These are phyloP conservation scores for Pestalotiopsis fici DNA, from an alignment of 2,329 filamentous ascomycete species.

Conservation along the genomic window DNA sequence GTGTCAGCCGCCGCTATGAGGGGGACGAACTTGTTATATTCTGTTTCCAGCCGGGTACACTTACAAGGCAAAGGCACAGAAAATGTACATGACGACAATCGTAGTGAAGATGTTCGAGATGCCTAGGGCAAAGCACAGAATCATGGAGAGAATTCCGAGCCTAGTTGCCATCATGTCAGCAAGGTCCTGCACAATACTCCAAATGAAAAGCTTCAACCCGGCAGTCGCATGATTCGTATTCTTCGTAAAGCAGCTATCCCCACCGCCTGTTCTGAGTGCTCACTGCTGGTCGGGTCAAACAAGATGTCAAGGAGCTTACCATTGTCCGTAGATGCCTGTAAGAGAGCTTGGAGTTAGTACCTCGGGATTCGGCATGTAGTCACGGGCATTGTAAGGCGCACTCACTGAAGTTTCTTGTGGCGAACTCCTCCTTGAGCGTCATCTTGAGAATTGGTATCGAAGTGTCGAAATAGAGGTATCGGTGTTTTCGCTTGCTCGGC, in stretches of 20 bases:
- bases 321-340: conserved; percentile 76
- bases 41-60: conserved; percentile 20
- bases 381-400: conserved; percentile 16
- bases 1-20: neutral
- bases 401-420: conserved; percentile 74
- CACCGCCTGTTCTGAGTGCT: neutral
- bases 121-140: conserved; percentile 69
- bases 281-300: neutral
- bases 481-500: conserved; percentile 1
- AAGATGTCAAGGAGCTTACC: conserved; percentile 50
- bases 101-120: conserved; percentile 67
- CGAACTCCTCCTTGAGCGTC: conserved; percentile 73
- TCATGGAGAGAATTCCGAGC: conserved; percentile 71
- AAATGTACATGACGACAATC: conserved; percentile 41
- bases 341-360: conserved; percentile 32
- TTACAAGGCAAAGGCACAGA: conserved; percentile 52
- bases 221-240: neutral
- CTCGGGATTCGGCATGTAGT: neutral
- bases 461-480: neutral
- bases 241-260: neutral
- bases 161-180: conserved; percentile 37
- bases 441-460: conserved; percentile 47
- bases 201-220: neutral
- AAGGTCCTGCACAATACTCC: neutral
- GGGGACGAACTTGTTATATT: neutral